phyloP scores from a whole-genome alignment of 106 monocot species.

The Acorus gramineus region DNA sequence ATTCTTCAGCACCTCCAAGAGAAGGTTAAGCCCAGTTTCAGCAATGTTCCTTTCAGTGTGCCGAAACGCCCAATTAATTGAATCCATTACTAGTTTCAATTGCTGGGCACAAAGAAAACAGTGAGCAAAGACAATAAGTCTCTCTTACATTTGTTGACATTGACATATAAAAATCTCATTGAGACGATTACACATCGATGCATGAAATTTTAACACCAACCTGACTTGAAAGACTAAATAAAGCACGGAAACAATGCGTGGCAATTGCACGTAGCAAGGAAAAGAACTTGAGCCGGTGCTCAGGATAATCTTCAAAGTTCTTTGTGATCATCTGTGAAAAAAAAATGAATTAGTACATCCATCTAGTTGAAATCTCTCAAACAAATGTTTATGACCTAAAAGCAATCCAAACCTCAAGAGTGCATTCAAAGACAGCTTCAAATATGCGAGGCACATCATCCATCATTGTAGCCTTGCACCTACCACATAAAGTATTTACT shows the following conservation, averaged over 20 bases:
- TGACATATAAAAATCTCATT: too few relatives aligned
- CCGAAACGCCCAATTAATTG: constrained; percentile 95
- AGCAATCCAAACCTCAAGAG: constrained; percentile 55
- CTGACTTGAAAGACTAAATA: constrained; percentile 84
- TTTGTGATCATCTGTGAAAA: constrained; percentile 84
- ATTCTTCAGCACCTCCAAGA: constrained; percentile 85
- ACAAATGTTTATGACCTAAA: too few relatives aligned
- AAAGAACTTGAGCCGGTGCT: constrained; percentile 95
- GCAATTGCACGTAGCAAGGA: constrained; percentile 86
- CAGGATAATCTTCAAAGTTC: constrained; percentile 98
- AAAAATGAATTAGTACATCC: too few relatives aligned
- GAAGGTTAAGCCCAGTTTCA: constrained; percentile 89
- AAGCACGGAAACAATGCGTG: constrained; percentile 86
- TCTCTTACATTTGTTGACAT: too few relatives aligned
- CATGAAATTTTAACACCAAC: constrained; percentile 22
- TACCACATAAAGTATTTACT: constrained; percentile 1
- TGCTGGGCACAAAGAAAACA: constrained; percentile 36
- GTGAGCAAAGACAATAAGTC: neutral
- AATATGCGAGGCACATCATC: constrained; percentile 94
- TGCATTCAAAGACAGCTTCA: constrained; percentile 96
- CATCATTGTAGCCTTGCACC: constrained; percentile 85
- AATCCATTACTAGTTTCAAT: constrained; percentile 94
- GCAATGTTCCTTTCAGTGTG: constrained; percentile 99
- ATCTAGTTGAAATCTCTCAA: too few relatives aligned
- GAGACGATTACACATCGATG: too few relatives aligned